phyloP scores from a whole-genome alignment of 1,284 basidiomycete genomes.

The Trichosporon coremiiforme region DNA sequence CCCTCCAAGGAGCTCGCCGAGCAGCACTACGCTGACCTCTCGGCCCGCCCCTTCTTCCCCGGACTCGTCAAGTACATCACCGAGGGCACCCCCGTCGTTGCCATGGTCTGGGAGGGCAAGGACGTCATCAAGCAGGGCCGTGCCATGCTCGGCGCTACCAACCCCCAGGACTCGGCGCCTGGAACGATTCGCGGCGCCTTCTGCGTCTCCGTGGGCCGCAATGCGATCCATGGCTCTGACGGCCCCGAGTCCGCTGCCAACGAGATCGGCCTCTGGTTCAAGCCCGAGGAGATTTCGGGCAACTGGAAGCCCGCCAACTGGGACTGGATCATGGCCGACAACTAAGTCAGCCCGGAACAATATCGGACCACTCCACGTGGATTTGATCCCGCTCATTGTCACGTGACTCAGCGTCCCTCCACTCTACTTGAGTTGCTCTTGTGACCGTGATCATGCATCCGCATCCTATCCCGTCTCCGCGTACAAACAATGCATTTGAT shows the following conservation, averaged over 20 bases:
- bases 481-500: slow-evolving; percentile 6
- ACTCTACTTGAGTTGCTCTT: too few relatives aligned
- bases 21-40: slow-evolving; percentile 53
- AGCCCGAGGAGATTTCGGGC: slow-evolving; percentile 56
- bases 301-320: slow-evolving; percentile 49
- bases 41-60: slow-evolving; percentile 50
- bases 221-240: slow-evolving; percentile 60
- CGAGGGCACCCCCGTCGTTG: slow-evolving; percentile 53
- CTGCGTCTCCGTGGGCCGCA: slow-evolving; percentile 41
- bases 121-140: slow-evolving; percentile 54
- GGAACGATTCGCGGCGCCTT: slow-evolving; percentile 24
- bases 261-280: slow-evolving; percentile 60
- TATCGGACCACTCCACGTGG: too few relatives aligned
- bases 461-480: too few relatives aligned
- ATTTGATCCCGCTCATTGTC: too few relatives aligned
- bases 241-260: slow-evolving; percentile 58
- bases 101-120: slow-evolving; percentile 49
- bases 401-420: too few relatives aligned
- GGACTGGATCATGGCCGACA: slow-evolving; percentile 34
- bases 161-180: slow-evolving; percentile 50
- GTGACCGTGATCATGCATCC: too few relatives aligned
- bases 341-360: slow-evolving; percentile 20
- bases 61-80: slow-evolving; percentile 55
- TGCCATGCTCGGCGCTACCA: slow-evolving; percentile 53
- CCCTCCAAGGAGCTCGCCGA: slow-evolving; percentile 50